Percentiles rank a stretch among this genome's conserved stretches.
Evolutionary conservation across 1,139 yeast genomes (phyloP).

Genomic region (Scheffersomyces illinoinensis): DNA sequence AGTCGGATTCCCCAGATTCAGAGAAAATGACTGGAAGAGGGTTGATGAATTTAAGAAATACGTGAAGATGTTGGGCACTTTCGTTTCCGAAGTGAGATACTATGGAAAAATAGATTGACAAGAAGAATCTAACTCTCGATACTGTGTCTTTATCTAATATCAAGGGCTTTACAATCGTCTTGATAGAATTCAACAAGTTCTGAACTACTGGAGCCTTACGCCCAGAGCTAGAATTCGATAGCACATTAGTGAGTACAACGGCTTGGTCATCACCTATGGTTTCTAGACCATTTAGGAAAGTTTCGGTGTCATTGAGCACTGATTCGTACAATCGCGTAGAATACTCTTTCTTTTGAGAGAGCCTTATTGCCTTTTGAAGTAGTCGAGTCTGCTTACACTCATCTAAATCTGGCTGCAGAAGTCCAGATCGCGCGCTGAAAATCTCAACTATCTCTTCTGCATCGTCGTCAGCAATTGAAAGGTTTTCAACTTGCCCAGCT

Average conservation of each 20-base stretch:
- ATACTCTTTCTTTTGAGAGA: neutral
- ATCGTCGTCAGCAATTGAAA: neutral
- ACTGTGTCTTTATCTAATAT: neutral
- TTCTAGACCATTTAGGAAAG: constrained; percentile 19
- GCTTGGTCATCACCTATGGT: constrained; percentile 19
- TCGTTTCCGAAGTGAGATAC: constrained; percentile 19
- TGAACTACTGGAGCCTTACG: constrained; percentile 5
- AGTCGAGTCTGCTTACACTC: neutral
- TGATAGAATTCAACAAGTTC: constrained; percentile 15
- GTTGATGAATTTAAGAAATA: constrained; percentile 22
- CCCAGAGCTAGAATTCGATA: constrained; percentile 8
- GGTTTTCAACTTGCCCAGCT: neutral
- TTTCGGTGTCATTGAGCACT: constrained; percentile 18
- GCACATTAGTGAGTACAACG: constrained; percentile 13
- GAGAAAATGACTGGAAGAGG: constrained; percentile 11
- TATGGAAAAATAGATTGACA: constrained; percentile 19
- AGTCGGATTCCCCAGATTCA: constrained; percentile 10
- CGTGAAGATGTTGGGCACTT: constrained; percentile 24
- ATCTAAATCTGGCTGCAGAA: neutral
- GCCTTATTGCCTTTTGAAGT: neutral
- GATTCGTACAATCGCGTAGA: constrained; percentile 14
- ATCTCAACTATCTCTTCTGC: neutral
- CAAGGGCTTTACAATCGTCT: constrained; percentile 3
- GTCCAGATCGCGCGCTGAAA: neutral
- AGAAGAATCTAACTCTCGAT: constrained; percentile 12